Conservation (phyloP, 768 basidiomycete genomes). For the Suillus ampliporus region DNA sequence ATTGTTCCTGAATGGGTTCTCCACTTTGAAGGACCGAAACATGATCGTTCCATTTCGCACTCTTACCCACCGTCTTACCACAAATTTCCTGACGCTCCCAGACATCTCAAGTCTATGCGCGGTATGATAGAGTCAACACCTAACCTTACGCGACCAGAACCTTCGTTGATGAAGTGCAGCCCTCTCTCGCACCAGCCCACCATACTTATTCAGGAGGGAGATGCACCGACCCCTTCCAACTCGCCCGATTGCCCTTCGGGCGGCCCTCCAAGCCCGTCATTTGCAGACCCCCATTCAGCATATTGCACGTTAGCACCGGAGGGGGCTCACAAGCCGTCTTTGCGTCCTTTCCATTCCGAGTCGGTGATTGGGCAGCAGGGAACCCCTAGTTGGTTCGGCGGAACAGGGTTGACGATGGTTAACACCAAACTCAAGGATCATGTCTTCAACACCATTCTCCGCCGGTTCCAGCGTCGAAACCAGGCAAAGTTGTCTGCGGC, state of each 20-base stretch:
- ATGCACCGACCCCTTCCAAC: slow-evolving; percentile 57
- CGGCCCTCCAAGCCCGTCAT: slow-evolving; percentile 37
- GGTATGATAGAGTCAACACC: slow-evolving; percentile 73
- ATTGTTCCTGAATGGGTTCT: slow-evolving; percentile 96
- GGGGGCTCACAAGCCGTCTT: slow-evolving; percentile 38
- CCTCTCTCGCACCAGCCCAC: slow-evolving; percentile 49
- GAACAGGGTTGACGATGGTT: slow-evolving; percentile 90
- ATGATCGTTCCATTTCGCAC: slow-evolving; percentile 57
- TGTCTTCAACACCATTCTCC: slow-evolving; percentile 89
- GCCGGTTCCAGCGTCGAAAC: slow-evolving; percentile 65
- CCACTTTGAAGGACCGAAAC: slow-evolving; percentile 49
- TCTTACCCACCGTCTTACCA: slow-evolving; percentile 29
- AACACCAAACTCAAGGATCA: slow-evolving; percentile 96
- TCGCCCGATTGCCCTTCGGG: slow-evolving; percentile 44
- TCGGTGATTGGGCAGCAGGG: slow-evolving; percentile 34
- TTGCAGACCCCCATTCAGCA: slow-evolving; percentile 28
- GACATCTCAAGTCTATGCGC: slow-evolving; percentile 46
- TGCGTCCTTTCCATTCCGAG: slow-evolving; percentile 51
- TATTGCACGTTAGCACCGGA: slow-evolving; percentile 26
- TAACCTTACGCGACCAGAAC: slow-evolving; percentile 51
- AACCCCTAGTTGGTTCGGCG: slow-evolving; percentile 72
- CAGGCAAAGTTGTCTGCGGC: slow-evolving; percentile 40
- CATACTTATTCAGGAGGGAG: slow-evolving; percentile 42
- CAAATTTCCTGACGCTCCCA: slow-evolving; percentile 23
- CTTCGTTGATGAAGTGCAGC: slow-evolving; percentile 38